phyloP scores from a whole-genome alignment of 768 basidiomycete species.

The Tulasnella sp. region DNA sequence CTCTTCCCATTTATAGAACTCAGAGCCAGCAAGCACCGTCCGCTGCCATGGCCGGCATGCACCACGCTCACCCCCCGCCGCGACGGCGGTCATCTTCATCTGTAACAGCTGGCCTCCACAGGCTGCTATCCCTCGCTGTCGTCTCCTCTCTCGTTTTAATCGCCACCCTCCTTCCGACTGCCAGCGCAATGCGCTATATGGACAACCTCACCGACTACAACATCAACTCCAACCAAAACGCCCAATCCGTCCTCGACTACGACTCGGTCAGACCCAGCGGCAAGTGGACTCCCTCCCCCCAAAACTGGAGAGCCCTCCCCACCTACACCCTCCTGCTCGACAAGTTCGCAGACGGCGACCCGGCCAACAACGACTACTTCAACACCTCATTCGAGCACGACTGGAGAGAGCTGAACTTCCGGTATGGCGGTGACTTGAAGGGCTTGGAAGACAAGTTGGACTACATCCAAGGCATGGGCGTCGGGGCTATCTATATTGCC shows the following conservation, averaged over 20 bases:
- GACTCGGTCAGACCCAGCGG: slow-evolving; percentile 59
- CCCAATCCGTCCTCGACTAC: slow-evolving; percentile 69
- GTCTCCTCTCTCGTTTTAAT: background rate
- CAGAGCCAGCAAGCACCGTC: background rate
- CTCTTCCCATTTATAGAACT: background rate
- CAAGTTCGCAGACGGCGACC: slow-evolving; percentile 94
- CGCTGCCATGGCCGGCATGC: background rate
- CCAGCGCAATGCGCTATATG: slow-evolving; percentile 48
- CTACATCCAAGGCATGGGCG: slow-evolving; percentile 89
- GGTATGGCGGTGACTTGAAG: slow-evolving; percentile 86
- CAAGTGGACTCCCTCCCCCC: slow-evolving; percentile 76
- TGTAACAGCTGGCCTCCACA: background rate
- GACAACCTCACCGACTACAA: slow-evolving; percentile 72
- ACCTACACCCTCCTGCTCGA: slow-evolving; percentile 83
- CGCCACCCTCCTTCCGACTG: slow-evolving; percentile 14
- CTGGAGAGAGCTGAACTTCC: slow-evolving; percentile 84
- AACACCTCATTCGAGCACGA: slow-evolving; percentile 78
- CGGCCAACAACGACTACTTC: slow-evolving; percentile 89
- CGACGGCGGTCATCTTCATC: background rate
- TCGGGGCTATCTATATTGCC: slow-evolving; percentile 83
- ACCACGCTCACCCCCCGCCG: slow-evolving; percentile 1
- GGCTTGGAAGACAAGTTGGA: slow-evolving; percentile 77
- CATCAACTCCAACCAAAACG: slow-evolving; percentile 75
- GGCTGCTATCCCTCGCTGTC: background rate
- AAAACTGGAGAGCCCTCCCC: slow-evolving; percentile 83